phyloP scores from a whole-genome alignment of 75 land plant species.

The Chamaecyparis obtusa region DNA sequence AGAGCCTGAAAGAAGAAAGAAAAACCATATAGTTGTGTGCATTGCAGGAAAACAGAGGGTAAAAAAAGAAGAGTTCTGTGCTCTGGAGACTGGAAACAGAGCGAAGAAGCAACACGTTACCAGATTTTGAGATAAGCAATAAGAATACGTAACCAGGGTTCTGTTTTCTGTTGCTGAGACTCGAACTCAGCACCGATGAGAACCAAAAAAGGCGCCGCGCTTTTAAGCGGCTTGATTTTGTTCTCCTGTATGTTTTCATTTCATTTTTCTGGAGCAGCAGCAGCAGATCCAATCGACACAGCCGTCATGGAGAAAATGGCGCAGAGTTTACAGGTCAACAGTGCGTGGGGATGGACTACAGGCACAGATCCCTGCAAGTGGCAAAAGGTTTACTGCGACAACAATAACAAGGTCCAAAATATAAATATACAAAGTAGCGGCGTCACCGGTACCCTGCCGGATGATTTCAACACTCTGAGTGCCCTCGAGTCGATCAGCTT shows the following conservation, averaged over 20 bases:
- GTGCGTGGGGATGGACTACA: conserved; percentile 1
- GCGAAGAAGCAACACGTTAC: not conserved
- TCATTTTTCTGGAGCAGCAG: not conserved
- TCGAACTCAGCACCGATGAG: not conserved
- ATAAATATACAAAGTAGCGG: conserved; percentile 40
- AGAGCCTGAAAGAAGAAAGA: not conserved
- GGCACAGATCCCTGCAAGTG: conserved; percentile 22
- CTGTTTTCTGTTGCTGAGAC: not conserved
- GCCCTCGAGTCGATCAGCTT: conserved; percentile 43
- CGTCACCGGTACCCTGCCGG: conserved; percentile 51
- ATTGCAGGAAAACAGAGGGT: not conserved
- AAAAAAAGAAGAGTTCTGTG: not conserved
- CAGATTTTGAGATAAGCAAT: not conserved
- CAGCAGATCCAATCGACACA: conserved; percentile 7
- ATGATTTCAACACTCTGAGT: conserved; percentile 40
- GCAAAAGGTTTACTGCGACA: conserved; percentile 13
- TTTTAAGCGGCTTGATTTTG: not conserved
- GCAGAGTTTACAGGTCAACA: not conserved
- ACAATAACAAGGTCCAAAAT: conserved; percentile 31
- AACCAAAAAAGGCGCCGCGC: not conserved
- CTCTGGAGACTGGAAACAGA: not conserved
- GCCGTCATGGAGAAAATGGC: conserved; percentile 12
- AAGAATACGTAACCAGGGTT: not conserved
- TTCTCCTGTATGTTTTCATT: not conserved
- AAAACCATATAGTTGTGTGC: not conserved